Evolutionary conservation across 495 filamentous ascomycete genomes (phyloP), one percentile per base, ranked within the genome.

Genomic region (Bathelium albidoporum): DNA sequence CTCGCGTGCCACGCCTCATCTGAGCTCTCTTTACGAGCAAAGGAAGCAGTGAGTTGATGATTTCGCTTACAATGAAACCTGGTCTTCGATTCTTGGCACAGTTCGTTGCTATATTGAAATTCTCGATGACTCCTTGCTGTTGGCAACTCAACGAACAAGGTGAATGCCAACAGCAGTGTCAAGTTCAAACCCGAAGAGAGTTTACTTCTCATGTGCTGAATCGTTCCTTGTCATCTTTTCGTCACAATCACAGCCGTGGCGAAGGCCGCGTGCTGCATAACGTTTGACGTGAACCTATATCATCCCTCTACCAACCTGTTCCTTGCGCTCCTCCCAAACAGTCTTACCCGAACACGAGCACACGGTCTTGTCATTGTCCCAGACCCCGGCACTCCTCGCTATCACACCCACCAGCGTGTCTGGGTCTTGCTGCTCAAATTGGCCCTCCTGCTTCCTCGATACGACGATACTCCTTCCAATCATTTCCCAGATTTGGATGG

Each of bases 351-450:
- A 95, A 75, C 94, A 97, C 16, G 89, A 93, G 73, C 86, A 86
- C 31, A 98, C 94, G 70, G 88, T 96, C 81, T 97, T 98, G 72
- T 96, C 91, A 71, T 98, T 97, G 73, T 97, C 92, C 94, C 94
- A 97, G 60, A 95, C 87, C 16, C 94, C 94, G 28, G 94, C 92
- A 75, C 90, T 96, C 71, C 94, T 80, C 49, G 94, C 94, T 73
- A 97, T 89, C 59, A 97, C 91, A 34, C 94, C 94, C 7, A 96
- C 88, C 44, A 96, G 76, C 32, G 90, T 93, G 71, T 95, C 85
- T 59, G 84, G 80, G 69, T 95, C 89, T 68, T 92, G 87, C 66
- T 77, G 78, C 65, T 83, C 73, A 71, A 85, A 83, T 59, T 66
- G 73, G 63, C 74, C 73, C 58, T 83, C 83, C 64, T 81, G 74